Evolutionary conservation across 2,329 filamentous ascomycete species (phyloP).

Genomic region (Fusarium devonianum): DNA sequence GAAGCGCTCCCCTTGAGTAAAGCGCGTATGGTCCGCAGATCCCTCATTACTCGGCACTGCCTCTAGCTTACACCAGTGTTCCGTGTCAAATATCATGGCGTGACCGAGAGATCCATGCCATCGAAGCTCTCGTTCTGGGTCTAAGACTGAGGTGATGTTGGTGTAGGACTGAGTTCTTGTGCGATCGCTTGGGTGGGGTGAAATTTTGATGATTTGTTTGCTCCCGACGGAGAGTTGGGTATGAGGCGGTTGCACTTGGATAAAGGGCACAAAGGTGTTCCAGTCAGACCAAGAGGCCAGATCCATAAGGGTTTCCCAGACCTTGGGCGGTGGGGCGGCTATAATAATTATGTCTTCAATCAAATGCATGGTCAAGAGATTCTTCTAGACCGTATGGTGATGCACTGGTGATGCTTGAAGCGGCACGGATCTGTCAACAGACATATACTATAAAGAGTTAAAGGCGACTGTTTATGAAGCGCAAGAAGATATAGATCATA

Average conservation of each 20-base stretch:
- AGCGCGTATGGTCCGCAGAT: not conserved
- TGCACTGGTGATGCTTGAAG: too few relatives aligned
- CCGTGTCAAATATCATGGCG: not conserved
- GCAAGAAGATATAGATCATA: too few relatives aligned
- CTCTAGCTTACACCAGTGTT: conserved; percentile 12
- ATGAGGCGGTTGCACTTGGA: not conserved
- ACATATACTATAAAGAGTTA: too few relatives aligned
- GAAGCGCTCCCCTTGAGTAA: conserved; percentile 7
- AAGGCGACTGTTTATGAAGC: too few relatives aligned
- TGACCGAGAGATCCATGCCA: conserved; percentile 5
- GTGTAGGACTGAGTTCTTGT: not conserved
- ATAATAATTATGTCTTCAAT: conserved; percentile 15
- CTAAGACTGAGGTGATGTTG: not conserved
- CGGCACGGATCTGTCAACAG: too few relatives aligned
- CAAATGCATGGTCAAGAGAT: not conserved
- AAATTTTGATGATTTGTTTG: conserved; percentile 7
- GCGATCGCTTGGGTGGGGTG: not conserved
- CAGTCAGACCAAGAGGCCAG: conserved; percentile 3
- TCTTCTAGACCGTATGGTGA: too few relatives aligned
- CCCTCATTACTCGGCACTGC: accelerated
- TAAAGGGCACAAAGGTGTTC: conserved; percentile 15
- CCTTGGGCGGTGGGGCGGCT: not conserved
- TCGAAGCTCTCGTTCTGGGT: not conserved
- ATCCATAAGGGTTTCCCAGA: not conserved
- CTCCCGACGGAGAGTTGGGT: not conserved